These are phyloP conservation scores for Aspergillus cavernicola DNA, from an alignment of 495 filamentous ascomycete genomes.

Conservation along the genomic window DNA sequence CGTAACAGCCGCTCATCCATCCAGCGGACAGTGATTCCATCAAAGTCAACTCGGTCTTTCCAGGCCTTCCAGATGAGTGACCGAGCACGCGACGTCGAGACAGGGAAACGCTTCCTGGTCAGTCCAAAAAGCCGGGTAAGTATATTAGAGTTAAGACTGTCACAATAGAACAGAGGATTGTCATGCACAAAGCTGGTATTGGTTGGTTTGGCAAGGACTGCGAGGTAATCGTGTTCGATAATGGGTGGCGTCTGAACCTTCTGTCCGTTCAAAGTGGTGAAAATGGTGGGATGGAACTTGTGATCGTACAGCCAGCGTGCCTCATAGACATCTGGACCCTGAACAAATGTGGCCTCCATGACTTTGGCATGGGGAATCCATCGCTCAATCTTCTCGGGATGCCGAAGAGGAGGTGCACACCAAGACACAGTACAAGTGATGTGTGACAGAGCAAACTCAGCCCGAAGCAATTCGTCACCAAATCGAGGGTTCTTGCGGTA, in stretches of 20 bases:
- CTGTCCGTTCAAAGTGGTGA: slow-evolving; percentile 55
- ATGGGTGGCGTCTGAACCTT: slow-evolving; percentile 54
- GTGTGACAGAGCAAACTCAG: slow-evolving; percentile 53
- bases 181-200: slow-evolving; percentile 53
- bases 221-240: slow-evolving; percentile 55
- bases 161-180: slow-evolving; percentile 53
- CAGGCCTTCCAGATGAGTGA: slow-evolving; percentile 63
- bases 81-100: slow-evolving; percentile 55
- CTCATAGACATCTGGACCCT: slow-evolving; percentile 51
- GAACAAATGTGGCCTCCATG: slow-evolving; percentile 55
- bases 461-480: slow-evolving; percentile 55
- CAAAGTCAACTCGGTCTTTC: slow-evolving; percentile 55
- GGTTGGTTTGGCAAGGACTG: slow-evolving; percentile 52
- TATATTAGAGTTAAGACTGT: slow-evolving; percentile 42
- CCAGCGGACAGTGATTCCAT: slow-evolving; percentile 60
- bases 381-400: slow-evolving; percentile 49
- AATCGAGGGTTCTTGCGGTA: slow-evolving; percentile 56
- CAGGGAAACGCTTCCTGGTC: slow-evolving; percentile 47
- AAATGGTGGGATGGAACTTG: slow-evolving; percentile 58
- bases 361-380: slow-evolving; percentile 61
- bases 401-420: slow-evolving; percentile 52
- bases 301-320: slow-evolving; percentile 58
- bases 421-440: slow-evolving; percentile 56
- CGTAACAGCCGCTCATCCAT: slow-evolving; percentile 59
- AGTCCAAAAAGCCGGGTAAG: slow-evolving; percentile 44